These are phyloP conservation scores for Coix lacrymajobi DNA, from an alignment of 176 grass and related monocot genomes.

Conservation along the genomic window DNA sequence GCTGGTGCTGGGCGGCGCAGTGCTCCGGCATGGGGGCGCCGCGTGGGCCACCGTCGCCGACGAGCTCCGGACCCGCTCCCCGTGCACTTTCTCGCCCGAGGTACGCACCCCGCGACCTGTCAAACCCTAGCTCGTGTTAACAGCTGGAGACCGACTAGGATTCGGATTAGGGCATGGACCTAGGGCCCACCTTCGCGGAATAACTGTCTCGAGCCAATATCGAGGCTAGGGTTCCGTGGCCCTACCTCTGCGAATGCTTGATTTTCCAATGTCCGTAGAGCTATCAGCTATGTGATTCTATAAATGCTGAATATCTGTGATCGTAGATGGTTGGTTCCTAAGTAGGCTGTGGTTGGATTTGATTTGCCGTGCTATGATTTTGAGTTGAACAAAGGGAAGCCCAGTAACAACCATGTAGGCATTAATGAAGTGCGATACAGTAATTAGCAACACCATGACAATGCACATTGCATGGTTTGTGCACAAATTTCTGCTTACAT, in stretches of 20 bases:
- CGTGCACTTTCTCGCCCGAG: slow-evolving; percentile 52
- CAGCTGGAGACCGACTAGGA: background rate
- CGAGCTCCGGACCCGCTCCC: slow-evolving; percentile 67
- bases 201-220: background rate
- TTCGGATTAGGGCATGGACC: slow-evolving; percentile 13
- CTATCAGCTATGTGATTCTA: background rate
- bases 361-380: background rate
- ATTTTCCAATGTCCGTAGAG: background rate
- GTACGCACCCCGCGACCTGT: background rate
- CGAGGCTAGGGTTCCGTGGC: slow-evolving; percentile 33
- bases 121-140: slow-evolving; percentile 39
- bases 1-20: slow-evolving; percentile 78
- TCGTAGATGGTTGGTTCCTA: background rate
- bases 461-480: background rate
- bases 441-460: background rate
- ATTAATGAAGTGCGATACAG: background rate
- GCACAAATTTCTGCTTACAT: background rate
- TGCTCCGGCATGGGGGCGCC: slow-evolving; percentile 64
- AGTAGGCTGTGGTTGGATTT: background rate
- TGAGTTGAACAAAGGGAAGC: background rate
- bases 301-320: background rate
- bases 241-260: background rate
- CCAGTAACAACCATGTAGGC: background rate
- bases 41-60: slow-evolving; percentile 66
- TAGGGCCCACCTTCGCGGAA: background rate